Evolutionary conservation across 371 early-diverging fungal species (phyloP), one percentile per base, ranked within the genome.

Genomic region (Mortierella sp.): DNA sequence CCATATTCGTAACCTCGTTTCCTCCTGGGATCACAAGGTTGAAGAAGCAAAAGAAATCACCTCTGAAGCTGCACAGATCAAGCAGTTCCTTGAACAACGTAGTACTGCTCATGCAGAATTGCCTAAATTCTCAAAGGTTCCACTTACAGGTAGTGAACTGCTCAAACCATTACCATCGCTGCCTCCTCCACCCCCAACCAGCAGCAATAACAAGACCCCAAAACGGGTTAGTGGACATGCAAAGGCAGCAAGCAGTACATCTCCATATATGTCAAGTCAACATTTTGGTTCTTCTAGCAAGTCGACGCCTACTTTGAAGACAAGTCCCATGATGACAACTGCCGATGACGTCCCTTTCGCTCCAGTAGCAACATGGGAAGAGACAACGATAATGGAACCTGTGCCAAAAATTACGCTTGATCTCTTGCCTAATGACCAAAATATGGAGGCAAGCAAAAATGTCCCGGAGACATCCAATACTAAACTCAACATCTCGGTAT

Each of bases 11-110:
- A 80, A 80, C 60, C 55, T 80, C 8, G 81, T 80, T 62, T 80
- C 81, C 8, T 70, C 71, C n/a, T 80, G 81, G 81, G 81, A 80
- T 28, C 71, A 56, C 61, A 80, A 80, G 58, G 81, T 80, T 2
- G 81, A 80, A 51, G 81, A 61, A 17, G 75, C 81, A 47, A 64
- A 61, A 42, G 75, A 80, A 29, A 67, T 64, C 8, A 70, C 70
- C 0, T 32, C 64, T 0, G 81, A 80, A 31, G 81, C 81, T 0
- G 81, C 75, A 28, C 58, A 64, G 53, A 68, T 75, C 34, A 71
- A 72, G 6, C 64, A 61, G 53, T 80, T 80, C 55, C 22, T 80
- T 32, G 75, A 80, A 37, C 68, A 67, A 43, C 70, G 81, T 5
- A 68, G 71, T 19, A 61, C 75, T 3, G 81, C 81, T 2, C 81